Percentiles rank a stretch among this genome's conserved stretches.
These are phyloP conservation scores for Byssoonygena ceratinophila DNA, from an alignment of 2,329 filamentous ascomycete species.

Conservation along the genomic window DNA sequence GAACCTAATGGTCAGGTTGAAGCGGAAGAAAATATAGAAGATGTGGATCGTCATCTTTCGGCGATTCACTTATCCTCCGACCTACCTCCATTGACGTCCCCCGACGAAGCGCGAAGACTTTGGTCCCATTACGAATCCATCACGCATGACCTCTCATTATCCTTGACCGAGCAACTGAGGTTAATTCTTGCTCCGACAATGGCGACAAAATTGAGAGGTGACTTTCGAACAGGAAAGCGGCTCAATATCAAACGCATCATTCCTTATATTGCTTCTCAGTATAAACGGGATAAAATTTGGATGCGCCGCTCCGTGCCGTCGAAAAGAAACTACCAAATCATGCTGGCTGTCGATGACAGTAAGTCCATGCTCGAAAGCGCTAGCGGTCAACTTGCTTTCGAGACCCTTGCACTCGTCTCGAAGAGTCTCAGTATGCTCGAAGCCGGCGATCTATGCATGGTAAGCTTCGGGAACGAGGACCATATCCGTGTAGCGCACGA, in stretches of 20 bases:
- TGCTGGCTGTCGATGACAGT: conserved; percentile 93
- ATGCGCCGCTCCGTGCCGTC: conserved; percentile 86
- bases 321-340: conserved; percentile 91
- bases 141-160: conserved; percentile 76
- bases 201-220: conserved; percentile 89
- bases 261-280: conserved; percentile 93
- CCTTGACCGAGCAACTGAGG: conserved; percentile 85
- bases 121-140: conserved; percentile 78
- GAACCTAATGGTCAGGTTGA: conserved; percentile 33
- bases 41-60: conserved; percentile 50
- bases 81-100: conserved; percentile 35
- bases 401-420: conserved; percentile 85
- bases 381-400: conserved; percentile 71
- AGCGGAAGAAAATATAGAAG: conserved; percentile 36
- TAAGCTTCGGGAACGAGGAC: conserved; percentile 68
- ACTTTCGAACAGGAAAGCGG: conserved; percentile 93
- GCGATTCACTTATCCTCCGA: conserved; percentile 58
- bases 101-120: conserved; percentile 56
- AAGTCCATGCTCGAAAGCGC: conserved; percentile 81
- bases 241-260: conserved; percentile 99
- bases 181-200: conserved; percentile 91
- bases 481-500: conserved; percentile 74
- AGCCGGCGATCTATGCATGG: conserved; percentile 80
- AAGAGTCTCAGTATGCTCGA: conserved; percentile 85
- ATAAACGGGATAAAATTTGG: conserved; percentile 99